A percentile compares a stretch with the other conserved stretches of the same genome.
Evolutionary conservation across 495 filamentous ascomycete genomes (phyloP).

Genomic region (Aspergillus baeticus): DNA sequence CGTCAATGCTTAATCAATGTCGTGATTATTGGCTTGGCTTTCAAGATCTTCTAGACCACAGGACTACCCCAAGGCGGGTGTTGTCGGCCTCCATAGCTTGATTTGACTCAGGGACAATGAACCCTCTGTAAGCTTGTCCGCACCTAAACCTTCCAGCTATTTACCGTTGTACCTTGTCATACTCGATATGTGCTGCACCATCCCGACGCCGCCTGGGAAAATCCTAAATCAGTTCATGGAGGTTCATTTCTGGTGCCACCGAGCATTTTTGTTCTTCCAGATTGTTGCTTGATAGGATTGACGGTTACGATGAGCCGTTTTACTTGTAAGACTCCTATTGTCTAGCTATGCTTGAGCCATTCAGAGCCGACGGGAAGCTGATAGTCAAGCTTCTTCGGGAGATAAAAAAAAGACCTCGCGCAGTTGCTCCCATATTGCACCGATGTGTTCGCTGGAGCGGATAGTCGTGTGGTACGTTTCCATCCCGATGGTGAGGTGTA

Average conservation of each 20-base stretch:
- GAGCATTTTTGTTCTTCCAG: not conserved
- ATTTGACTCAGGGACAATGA: not conserved
- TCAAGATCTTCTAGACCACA: too few species aligned
- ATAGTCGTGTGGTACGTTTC: not conserved
- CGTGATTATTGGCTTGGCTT: not conserved
- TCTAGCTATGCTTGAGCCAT: too few species aligned
- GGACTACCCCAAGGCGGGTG: not conserved
- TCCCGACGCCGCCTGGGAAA: not conserved
- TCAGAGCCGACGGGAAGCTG: too few species aligned
- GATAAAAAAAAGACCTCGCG: not conserved
- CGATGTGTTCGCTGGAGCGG: too few species aligned
- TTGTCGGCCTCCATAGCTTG: not conserved
- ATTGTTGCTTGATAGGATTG: not conserved
- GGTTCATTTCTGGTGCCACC: not conserved
- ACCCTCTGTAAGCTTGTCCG: not conserved
- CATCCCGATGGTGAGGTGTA: not conserved
- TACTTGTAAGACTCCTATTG: not conserved
- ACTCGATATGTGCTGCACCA: not conserved
- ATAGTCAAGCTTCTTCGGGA: too few species aligned
- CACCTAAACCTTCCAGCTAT: not conserved
- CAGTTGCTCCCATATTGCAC: too few species aligned
- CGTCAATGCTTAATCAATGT: not conserved
- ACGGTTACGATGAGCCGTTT: not conserved
- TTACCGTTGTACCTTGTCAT: not conserved
- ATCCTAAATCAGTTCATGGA: conserved; percentile 1